phyloP scores from a whole-genome alignment of 768 basidiomycete species.

The Boletus rufocinnamomeus region DNA sequence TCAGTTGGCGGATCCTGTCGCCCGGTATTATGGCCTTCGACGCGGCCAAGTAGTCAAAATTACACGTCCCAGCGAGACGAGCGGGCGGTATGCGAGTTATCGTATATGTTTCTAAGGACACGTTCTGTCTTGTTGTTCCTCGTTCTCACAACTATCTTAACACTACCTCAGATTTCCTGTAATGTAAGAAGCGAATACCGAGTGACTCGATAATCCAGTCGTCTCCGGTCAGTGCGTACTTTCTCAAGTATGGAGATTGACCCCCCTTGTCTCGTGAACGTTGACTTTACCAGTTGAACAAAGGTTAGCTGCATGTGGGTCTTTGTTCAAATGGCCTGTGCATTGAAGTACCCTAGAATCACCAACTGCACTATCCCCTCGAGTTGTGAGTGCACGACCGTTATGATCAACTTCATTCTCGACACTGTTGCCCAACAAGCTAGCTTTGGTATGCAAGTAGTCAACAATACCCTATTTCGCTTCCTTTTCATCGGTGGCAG shows the following conservation, averaged over 20 bases:
- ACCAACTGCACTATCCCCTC: not conserved
- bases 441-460: not conserved
- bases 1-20: constrained; percentile 95
- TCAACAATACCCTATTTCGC: not conserved
- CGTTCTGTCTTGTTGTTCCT: constrained; percentile 1
- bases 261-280: not conserved
- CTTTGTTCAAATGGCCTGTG: too few relatives aligned
- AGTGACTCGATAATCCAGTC: constrained; percentile 7
- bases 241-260: not conserved
- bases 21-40: constrained; percentile 93
- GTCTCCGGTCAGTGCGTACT: constrained; percentile 3
- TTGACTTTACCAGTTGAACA: not conserved
- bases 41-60: constrained; percentile 99
- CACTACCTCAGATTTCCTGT: constrained; percentile 14
- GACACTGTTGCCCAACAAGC: not conserved
- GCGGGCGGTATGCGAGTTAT: constrained; percentile 90
- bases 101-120: constrained; percentile 76
- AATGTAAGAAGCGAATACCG: constrained; percentile 15
- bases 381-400: not conserved
- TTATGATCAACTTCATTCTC: not conserved
- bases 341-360: not conserved
- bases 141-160: constrained; percentile 3
- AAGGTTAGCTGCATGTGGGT: not conserved
- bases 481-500: not conserved
- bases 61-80: constrained; percentile 94